A percentile compares a stretch with the other conserved stretches of the same genome.
Evolutionary conservation across 1,284 basidiomycete genomes (phyloP).

Genomic region (Boletus coffeatus): DNA sequence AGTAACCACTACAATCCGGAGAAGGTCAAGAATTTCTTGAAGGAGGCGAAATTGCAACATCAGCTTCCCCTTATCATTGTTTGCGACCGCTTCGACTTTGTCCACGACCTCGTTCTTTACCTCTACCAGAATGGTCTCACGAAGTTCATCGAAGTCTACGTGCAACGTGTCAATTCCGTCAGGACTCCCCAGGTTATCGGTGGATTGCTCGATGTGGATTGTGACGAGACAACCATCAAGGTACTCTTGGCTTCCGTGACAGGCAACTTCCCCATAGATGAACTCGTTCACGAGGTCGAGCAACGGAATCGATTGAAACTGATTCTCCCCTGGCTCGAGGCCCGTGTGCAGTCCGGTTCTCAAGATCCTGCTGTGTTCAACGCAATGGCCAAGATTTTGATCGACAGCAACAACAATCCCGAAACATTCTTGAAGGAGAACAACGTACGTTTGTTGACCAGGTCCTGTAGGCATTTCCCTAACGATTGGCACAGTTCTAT

Average conservation of each 20-base stretch:
- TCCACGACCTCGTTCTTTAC: conserved; percentile 98
- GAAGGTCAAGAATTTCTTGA: conserved; percentile 99
- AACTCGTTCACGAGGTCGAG: conserved; percentile 97
- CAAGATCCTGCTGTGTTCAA: conserved; percentile 95
- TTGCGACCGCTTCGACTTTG: conserved; percentile 99
- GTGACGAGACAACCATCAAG: conserved; percentile 96
- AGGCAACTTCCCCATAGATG: conserved; percentile 97
- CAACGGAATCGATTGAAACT: conserved; percentile 94
- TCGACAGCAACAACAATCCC: conserved; percentile 98
- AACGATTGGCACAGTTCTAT: conserved; percentile 59
- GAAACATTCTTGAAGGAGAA: conserved; percentile 99
- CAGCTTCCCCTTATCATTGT: conserved; percentile 99
- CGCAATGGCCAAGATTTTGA: conserved; percentile 97
- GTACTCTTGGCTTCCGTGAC: conserved; percentile 89
- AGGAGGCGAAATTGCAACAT: conserved; percentile 95
- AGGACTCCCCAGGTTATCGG: conserved; percentile 99
- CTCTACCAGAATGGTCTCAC: conserved; percentile 97
- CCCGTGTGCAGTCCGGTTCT: conserved; percentile 86
- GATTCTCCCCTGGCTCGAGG: conserved; percentile 96
- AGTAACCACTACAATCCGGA: conserved; percentile 98
- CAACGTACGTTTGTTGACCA: conserved; percentile 55
- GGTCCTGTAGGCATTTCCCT: background rate
- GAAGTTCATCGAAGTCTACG: conserved; percentile 99
- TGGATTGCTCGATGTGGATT: conserved; percentile 96
- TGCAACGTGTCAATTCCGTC: conserved; percentile 96